Evolutionary conservation across 345 rosid species (phyloP).

Genomic region (Balakata baccata): DNA sequence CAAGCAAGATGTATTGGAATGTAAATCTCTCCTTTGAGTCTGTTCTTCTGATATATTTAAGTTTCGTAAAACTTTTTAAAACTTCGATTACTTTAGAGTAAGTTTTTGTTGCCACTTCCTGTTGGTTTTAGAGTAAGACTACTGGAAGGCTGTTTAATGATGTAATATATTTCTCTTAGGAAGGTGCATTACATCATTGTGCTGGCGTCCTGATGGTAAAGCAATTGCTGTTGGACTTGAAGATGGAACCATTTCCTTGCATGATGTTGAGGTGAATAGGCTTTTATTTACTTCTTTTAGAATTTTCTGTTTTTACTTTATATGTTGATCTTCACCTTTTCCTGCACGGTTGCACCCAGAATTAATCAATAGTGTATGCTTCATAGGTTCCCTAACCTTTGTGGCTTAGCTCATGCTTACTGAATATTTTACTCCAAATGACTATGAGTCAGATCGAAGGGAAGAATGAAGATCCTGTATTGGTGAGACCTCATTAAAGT

Average conservation of each 20-base stretch:
- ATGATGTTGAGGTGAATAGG: conserved; percentile 76
- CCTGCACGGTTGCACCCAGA: neutral
- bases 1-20: neutral
- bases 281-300: neutral
- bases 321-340: neutral
- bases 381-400: neutral
- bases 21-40: neutral
- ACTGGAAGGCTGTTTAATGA: neutral
- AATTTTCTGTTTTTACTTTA: too few relatives aligned
- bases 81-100: neutral
- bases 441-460: neutral
- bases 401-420: neutral
- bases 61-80: neutral
- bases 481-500: neutral
- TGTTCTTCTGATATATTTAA: neutral
- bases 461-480: neutral
- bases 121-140: neutral
- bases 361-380: neutral
- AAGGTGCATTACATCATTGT: conserved; percentile 56
- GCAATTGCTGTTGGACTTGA: conserved; percentile 82
- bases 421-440: neutral
- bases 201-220: conserved; percentile 93
- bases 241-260: conserved; percentile 74
- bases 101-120: neutral
- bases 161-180: conserved; percentile 36